phyloP scores from a whole-genome alignment of 768 basidiomycete species.

The Psilocybe azurescens region DNA sequence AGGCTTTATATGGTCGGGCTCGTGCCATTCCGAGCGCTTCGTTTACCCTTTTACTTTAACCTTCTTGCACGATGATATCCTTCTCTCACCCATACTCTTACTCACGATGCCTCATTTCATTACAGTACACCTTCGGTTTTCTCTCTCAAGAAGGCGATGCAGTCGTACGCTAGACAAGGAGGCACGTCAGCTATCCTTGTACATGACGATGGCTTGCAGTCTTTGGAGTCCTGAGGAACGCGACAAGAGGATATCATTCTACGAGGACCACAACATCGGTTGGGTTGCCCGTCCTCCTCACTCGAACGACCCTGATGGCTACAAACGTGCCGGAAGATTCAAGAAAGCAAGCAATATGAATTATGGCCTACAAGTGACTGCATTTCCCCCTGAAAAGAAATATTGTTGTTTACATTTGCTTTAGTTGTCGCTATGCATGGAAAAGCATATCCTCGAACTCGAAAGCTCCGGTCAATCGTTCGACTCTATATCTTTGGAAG shows the following conservation, averaged over 20 bases:
- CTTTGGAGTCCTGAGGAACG: conserved; percentile 64
- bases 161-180: conserved; percentile 91
- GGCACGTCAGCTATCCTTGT: conserved; percentile 81
- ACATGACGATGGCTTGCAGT: conserved; percentile 85
- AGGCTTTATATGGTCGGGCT: not conserved
- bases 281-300: conserved; percentile 86
- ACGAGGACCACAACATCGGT: conserved; percentile 77
- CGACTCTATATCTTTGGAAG: conserved; percentile 57
- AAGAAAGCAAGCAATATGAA: conserved; percentile 95
- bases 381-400: not conserved
- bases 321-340: conserved; percentile 85
- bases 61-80: not conserved
- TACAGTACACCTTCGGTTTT: conserved; percentile 73
- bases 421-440: conserved; percentile 67
- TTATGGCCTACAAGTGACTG: conserved; percentile 58
- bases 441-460: conserved; percentile 52
- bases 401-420: not conserved
- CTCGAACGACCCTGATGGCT: conserved; percentile 63
- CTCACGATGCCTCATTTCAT: conserved; percentile 15
- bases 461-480: conserved; percentile 44
- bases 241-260: conserved; percentile 72
- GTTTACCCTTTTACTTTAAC: conserved; percentile 7
- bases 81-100: conserved; percentile 18
- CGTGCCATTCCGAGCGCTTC: not conserved
- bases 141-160: conserved; percentile 85